Evolutionary conservation across 2,329 filamentous ascomycete species (phyloP).

Genomic region (Fusarium verrucosum): DNA sequence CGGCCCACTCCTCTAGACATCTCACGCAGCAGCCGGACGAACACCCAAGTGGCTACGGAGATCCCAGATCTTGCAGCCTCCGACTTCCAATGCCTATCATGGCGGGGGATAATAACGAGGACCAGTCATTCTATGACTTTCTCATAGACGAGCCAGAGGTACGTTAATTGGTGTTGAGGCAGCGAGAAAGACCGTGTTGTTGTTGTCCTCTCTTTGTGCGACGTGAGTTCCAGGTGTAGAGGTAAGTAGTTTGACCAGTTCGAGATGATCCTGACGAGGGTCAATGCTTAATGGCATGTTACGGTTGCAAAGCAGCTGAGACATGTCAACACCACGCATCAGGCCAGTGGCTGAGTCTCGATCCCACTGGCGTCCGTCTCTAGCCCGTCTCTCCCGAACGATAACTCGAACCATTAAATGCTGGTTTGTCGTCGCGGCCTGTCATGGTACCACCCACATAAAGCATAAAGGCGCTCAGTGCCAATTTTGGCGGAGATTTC

Average conservation of each 20-base stretch:
- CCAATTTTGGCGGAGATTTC: slow-evolving; percentile 4
- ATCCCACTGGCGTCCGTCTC: slow-evolving; percentile 18
- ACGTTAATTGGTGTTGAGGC: slow-evolving; percentile 20
- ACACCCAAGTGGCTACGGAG: slow-evolving; percentile 10
- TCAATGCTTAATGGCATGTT: slow-evolving; percentile 22
- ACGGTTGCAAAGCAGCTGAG: slow-evolving; percentile 20
- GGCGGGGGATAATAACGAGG: slow-evolving; percentile 37
- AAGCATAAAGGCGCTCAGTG: slow-evolving; percentile 1
- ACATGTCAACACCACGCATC: slow-evolving; percentile 39
- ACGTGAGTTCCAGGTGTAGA: slow-evolving; percentile 19
- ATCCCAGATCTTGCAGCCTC: slow-evolving; percentile 18
- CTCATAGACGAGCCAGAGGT: slow-evolving; percentile 45
- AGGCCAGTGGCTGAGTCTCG: slow-evolving; percentile 43
- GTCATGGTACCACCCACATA: slow-evolving; percentile 2
- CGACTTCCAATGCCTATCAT: slow-evolving; percentile 32
- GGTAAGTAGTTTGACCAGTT: slow-evolving; percentile 10
- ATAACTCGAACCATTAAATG: slow-evolving; percentile 14
- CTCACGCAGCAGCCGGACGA: slow-evolving; percentile 23
- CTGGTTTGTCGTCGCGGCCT: slow-evolving; percentile 13
- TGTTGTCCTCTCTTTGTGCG: slow-evolving; percentile 21
- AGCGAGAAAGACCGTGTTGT: background rate
- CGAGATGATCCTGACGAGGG: slow-evolving; percentile 8
- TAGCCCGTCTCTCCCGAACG: slow-evolving; percentile 3
- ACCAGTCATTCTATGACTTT: slow-evolving; percentile 46
- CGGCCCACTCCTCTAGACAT: slow-evolving; percentile 12